Evolutionary conservation across 2,329 filamentous ascomycete genomes (phyloP), one percentile per base, ranked within the genome.

Genomic region (Emergomyces orientalis): DNA sequence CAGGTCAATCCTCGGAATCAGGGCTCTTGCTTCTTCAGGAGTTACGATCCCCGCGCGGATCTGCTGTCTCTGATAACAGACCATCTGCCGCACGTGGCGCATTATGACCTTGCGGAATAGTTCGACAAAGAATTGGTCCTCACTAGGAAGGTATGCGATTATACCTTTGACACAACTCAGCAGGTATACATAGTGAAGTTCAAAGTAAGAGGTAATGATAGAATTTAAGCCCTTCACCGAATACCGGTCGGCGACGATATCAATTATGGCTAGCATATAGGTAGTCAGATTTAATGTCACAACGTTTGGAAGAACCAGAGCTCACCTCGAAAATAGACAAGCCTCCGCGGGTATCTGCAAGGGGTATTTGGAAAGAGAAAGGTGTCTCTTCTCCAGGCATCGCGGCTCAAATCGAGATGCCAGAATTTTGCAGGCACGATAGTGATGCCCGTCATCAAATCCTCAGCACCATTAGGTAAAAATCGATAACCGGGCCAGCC

Each of bases 401-500:
- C 25, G 30, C 7, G 25, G 30, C 25, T n/a, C 25, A 55, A 34
- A 54, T 63, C 55, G 43, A 63, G 56, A 63, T 63, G 56, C 54
- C 55, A 63, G 27, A 49, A 60, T 25, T 14, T 55, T 60, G 58
- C 57, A 32, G 57, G 58, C 17, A 63, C 37, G 8, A 63, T 37
- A 8, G 59, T 39, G 22, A 49, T 51, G 30, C 47, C 30, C 13
- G 49, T 60, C 22, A 1, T 41, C 62, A 34, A 60, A 19, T 54
- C n/a, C 1, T n/a, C 47, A 49, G 30, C 47, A 34, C 39, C 22
- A 55, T 41, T 39, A 6, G 39, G 57, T 56, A 63, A 55, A 56
- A 60, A 61, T 27, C 58, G 47, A 61, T 63, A 63, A 39, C 62
- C 62, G 11, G n/a, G n/a, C n/a, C 55, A 56, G 55, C 62, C 59